phyloP scores from a whole-genome alignment of 148 eudicot species.

The Camellia lanceoleosa region DNA sequence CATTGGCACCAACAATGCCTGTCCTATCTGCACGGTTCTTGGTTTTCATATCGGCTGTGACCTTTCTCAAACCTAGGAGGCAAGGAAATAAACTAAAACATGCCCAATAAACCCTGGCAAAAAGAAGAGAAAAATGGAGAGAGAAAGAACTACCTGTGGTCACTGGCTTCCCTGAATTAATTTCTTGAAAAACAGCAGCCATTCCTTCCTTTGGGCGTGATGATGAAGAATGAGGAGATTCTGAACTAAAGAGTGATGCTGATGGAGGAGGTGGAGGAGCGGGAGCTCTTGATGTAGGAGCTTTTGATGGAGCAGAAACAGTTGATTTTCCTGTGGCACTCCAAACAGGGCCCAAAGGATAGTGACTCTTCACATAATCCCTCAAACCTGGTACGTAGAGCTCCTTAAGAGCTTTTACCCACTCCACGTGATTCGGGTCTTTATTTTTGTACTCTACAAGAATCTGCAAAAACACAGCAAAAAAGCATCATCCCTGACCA shows the following conservation, averaged over 20 bases:
- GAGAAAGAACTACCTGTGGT: constrained; percentile 55
- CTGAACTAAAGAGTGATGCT: constrained; percentile 67
- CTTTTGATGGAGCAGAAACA: constrained; percentile 58
- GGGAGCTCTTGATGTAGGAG: constrained; percentile 55
- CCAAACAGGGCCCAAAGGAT: constrained; percentile 96
- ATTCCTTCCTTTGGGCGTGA: constrained; percentile 78
- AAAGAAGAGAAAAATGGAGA: neutral
- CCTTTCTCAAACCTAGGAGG: constrained; percentile 74
- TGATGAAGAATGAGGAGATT: constrained; percentile 65
- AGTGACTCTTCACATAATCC: constrained; percentile 82
- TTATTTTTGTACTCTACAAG: constrained; percentile 86
- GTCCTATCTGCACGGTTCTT: constrained; percentile 81
- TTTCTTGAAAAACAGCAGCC: constrained; percentile 88
- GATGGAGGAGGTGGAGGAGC: constrained; percentile 88
- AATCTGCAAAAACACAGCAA: constrained; percentile 36
- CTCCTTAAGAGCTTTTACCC: constrained; percentile 96
- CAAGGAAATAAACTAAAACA: constrained; percentile 14
- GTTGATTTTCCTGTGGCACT: constrained; percentile 60
- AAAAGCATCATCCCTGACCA: neutral
- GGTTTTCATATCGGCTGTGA: constrained; percentile 88
- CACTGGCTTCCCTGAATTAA: constrained; percentile 60
- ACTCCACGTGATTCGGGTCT: constrained; percentile 86
- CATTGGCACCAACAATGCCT: constrained; percentile 66
- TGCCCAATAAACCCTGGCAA: constrained; percentile 2
- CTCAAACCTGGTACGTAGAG: constrained; percentile 83